phyloP scores from a whole-genome alignment of 495 filamentous ascomycete genomes.

The Tuber indicum region DNA sequence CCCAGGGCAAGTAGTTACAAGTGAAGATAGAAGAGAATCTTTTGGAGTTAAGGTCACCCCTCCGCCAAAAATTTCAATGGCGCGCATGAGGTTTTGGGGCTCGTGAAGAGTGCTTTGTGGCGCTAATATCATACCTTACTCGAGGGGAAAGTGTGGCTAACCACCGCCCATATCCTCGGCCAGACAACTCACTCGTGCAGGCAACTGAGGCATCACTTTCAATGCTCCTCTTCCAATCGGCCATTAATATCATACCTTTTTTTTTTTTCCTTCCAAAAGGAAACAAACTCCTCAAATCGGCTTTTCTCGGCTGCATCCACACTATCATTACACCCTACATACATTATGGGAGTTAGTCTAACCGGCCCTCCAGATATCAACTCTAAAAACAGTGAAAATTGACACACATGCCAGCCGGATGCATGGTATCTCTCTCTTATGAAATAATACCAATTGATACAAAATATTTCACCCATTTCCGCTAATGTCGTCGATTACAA shows the following conservation, averaged over 20 bases:
- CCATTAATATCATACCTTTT: background rate
- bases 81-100: constrained; percentile 22
- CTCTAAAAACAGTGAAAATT: background rate
- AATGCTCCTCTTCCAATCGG: background rate
- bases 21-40: constrained; percentile 24
- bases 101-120: background rate
- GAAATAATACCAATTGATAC: background rate
- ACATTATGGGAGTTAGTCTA: background rate
- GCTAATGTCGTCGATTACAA: background rate
- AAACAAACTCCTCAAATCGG: background rate
- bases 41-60: constrained; percentile 33
- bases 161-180: constrained; percentile 7
- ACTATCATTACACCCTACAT: background rate
- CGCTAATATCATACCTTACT: background rate
- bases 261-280: background rate
- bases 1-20: constrained; percentile 18
- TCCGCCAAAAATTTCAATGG: constrained; percentile 32
- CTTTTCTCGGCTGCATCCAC: background rate
- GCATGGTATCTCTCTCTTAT: background rate
- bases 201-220: background rate
- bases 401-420: background rate
- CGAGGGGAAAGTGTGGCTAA: background rate
- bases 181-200: constrained; percentile 12
- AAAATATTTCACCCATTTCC: background rate
- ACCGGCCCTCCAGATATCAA: background rate